Conservation (phyloP, 1,284 basidiomycete genomes). For the Cerioporus squamosus region DNA sequence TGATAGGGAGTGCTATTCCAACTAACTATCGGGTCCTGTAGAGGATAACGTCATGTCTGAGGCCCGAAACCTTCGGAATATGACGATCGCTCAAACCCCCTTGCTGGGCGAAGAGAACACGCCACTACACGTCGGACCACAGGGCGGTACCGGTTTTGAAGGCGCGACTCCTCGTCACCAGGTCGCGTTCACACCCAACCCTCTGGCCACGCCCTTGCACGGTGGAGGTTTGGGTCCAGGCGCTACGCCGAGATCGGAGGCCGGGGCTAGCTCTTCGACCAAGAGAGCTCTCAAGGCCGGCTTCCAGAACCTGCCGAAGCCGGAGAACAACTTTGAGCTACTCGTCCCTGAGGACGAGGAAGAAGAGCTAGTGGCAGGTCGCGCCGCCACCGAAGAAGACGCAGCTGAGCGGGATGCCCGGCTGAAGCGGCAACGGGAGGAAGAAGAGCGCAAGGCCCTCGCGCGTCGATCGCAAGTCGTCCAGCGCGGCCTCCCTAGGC, state of each 20-base stretch:
- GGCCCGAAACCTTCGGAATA: conserved; percentile 92
- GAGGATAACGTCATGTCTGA: conserved; percentile 95
- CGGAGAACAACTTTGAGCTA: conserved; percentile 98
- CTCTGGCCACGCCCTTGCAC: conserved; percentile 84
- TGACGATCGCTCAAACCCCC: conserved; percentile 92
- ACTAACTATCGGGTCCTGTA: conserved; percentile 35
- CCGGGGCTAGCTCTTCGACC: conserved; percentile 52
- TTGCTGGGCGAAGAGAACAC: conserved; percentile 97
- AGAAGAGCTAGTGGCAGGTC: conserved; percentile 48
- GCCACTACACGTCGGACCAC: conserved; percentile 75
- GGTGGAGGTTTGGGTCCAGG: conserved; percentile 51
- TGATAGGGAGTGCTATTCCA: neutral
- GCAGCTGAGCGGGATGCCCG: conserved; percentile 91
- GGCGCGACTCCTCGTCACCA: conserved; percentile 90
- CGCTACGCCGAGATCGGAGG: conserved; percentile 65
- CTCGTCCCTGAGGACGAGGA: conserved; percentile 88
- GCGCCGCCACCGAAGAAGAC: conserved; percentile 72
- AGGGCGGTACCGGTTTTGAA: conserved; percentile 87
- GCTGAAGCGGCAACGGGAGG: conserved; percentile 69
- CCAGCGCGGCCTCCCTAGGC: conserved; percentile 85
- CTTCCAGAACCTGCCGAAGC: conserved; percentile 86
- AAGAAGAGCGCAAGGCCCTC: conserved; percentile 78
- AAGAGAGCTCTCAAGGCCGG: conserved; percentile 81
- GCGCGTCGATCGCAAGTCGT: conserved; percentile 85
- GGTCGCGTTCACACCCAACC: conserved; percentile 93